Evolutionary conservation across 139 green algal genomes (phyloP).

Genomic region (Micromonas commoda): DNA sequence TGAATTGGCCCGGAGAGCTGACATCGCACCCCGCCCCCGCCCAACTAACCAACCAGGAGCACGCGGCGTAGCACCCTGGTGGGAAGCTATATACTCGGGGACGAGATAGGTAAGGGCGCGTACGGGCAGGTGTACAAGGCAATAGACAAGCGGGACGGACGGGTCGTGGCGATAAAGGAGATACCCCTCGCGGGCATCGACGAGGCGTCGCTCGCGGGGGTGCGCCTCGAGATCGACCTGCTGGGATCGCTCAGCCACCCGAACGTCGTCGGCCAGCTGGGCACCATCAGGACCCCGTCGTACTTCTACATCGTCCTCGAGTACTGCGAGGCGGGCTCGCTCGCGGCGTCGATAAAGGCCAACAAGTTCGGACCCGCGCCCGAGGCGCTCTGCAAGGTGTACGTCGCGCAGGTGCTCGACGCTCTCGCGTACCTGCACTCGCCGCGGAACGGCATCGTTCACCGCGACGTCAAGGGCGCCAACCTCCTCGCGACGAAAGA

Average conservation of each 20-base stretch:
- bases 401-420: slow-evolving; percentile 42
- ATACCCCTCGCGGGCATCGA: neutral
- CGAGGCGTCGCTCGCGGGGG: neutral
- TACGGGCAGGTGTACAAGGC: slow-evolving; percentile 12
- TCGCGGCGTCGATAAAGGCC: slow-evolving; percentile 24
- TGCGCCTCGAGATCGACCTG: neutral
- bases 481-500: slow-evolving; percentile 46
- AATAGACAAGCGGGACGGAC: neutral
- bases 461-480: slow-evolving; percentile 51
- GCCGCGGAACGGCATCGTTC: slow-evolving; percentile 38
- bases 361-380: slow-evolving; percentile 46
- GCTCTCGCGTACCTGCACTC: slow-evolving; percentile 46
- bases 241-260: neutral
- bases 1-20: too few relatives aligned
- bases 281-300: neutral
- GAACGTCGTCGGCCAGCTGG: slow-evolving; percentile 8
- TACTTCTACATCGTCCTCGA: slow-evolving; percentile 22
- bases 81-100: neutral
- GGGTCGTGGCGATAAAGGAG: slow-evolving; percentile 17
- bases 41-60: too few relatives aligned
- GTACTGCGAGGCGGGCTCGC: neutral
- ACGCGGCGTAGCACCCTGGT: neutral
- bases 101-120: slow-evolving; percentile 13
- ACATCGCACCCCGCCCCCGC: too few relatives aligned
- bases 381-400: slow-evolving; percentile 37